These are phyloP conservation scores for Brassica incana DNA, from an alignment of 345 rosid genomes.

Conservation along the genomic window DNA sequence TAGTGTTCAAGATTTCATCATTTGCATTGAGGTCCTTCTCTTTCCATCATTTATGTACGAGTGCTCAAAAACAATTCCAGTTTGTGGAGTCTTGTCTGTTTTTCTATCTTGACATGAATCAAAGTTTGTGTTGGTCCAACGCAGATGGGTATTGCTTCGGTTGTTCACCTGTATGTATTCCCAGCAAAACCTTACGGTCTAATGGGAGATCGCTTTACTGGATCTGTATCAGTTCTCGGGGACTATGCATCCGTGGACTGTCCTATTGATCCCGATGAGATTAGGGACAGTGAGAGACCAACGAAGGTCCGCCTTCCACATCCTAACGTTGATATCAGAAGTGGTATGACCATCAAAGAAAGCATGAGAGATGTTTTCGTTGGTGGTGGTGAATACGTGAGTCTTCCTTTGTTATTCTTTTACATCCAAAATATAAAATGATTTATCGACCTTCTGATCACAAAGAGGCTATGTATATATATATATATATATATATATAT, in stretches of 20 bases:
- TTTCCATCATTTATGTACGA: not conserved
- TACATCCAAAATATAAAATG: not conserved
- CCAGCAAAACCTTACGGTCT: slow-evolving; percentile 88
- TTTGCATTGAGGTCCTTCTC: slow-evolving; percentile 83
- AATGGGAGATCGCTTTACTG: slow-evolving; percentile 82
- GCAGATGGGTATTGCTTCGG: slow-evolving; percentile 99
- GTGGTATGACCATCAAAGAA: slow-evolving; percentile 91
- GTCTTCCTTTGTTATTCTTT: slow-evolving; percentile 32
- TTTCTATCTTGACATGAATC: slow-evolving; percentile 19
- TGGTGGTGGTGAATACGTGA: slow-evolving; percentile 92
- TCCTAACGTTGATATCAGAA: slow-evolving; percentile 65
- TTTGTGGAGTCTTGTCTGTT: not conserved
- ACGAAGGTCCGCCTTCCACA: slow-evolving; percentile 91
- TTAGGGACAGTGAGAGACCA: slow-evolving; percentile 95
- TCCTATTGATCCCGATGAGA: slow-evolving; percentile 94
- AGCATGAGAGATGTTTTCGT: slow-evolving; percentile 88
- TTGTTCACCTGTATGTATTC: slow-evolving; percentile 92
- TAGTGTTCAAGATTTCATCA: slow-evolving; percentile 93
- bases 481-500: too few species aligned
- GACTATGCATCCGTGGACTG: slow-evolving; percentile 94
- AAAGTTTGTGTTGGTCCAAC: slow-evolving; percentile 56
- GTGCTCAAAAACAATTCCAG: not conserved
- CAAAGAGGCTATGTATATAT: not conserved
- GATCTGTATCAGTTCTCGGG: slow-evolving; percentile 87
- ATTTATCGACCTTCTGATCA: slow-evolving; percentile 10